Evolutionary conservation across 495 filamentous ascomycete genomes (phyloP).

Genomic region (Annulohypoxylon nitens): DNA sequence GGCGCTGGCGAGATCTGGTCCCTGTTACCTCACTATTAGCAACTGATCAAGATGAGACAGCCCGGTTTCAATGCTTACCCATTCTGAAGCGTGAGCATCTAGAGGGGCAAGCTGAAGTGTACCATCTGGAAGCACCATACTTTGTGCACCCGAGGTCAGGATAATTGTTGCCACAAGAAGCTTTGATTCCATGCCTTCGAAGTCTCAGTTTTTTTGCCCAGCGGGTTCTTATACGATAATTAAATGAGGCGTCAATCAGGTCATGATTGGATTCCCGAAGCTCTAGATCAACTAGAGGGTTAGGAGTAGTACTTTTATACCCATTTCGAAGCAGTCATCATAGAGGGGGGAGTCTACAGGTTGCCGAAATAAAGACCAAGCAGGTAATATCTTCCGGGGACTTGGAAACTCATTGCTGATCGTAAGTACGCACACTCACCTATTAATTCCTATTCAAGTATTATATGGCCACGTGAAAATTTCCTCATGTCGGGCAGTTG

Average conservation of each 20-base stretch:
- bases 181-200: constrained; percentile 31
- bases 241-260: background rate
- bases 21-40: constrained; percentile 19
- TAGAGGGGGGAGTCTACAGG: no score
- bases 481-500: background rate
- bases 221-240: background rate
- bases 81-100: constrained; percentile 40
- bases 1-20: constrained; percentile 32
- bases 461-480: background rate
- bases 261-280: background rate
- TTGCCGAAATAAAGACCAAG: background rate
- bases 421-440: background rate
- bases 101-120: constrained; percentile 33
- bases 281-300: background rate
- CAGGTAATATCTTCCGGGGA: background rate
- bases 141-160: constrained; percentile 18
- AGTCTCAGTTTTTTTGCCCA: background rate
- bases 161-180: constrained; percentile 28
- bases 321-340: background rate
- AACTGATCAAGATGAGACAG: background rate
- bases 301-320: background rate
- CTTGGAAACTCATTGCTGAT: background rate
- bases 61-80: background rate
- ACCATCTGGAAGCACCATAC: constrained; percentile 34
- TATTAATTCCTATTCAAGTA: background rate